Evolutionary conservation across 208 protist genomes (phyloP).

Genomic region (Crithidia expoeki): DNA sequence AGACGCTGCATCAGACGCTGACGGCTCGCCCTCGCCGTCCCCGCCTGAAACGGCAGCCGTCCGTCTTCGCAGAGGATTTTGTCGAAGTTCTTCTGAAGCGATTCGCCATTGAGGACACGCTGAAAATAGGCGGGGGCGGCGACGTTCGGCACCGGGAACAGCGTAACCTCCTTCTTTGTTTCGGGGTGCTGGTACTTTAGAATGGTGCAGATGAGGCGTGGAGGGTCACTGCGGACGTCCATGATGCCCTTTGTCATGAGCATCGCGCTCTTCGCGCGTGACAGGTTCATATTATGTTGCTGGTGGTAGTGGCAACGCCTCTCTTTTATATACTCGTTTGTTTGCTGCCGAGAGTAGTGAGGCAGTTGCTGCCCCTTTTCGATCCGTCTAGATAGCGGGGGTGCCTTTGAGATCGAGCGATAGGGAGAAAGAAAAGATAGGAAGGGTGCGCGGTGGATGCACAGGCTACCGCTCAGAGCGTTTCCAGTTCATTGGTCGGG

Average conservation of each 20-base stretch:
- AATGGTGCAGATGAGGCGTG: conserved; percentile 69
- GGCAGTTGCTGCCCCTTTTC: too few relatives aligned
- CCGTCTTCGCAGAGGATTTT: conserved; percentile 86
- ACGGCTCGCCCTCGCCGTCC: conserved; percentile 37
- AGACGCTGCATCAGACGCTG: conserved; percentile 51
- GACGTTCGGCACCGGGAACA: conserved; percentile 80
- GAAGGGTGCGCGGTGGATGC: too few relatives aligned
- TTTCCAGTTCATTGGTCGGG: too few relatives aligned
- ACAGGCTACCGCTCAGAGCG: too few relatives aligned
- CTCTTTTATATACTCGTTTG: background rate
- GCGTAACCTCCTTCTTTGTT: conserved; percentile 77
- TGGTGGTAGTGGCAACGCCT: too few relatives aligned
- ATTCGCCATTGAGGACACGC: conserved; percentile 48
- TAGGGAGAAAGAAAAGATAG: too few relatives aligned
- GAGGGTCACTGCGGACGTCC: conserved; percentile 76
- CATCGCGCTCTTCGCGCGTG: conserved; percentile 59
- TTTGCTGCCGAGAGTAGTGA: too few relatives aligned
- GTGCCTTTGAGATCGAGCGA: too few relatives aligned
- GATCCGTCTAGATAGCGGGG: too few relatives aligned
- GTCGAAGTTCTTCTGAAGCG: conserved; percentile 55
- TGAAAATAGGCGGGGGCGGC: conserved; percentile 69
- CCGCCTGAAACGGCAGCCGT: conserved; percentile 68
- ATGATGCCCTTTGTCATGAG: conserved; percentile 87
- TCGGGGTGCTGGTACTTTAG: conserved; percentile 67
- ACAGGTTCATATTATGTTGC: background rate